phyloP scores from a whole-genome alignment of 768 basidiomycete species.

The Phlebiopsis flavidoalba region DNA sequence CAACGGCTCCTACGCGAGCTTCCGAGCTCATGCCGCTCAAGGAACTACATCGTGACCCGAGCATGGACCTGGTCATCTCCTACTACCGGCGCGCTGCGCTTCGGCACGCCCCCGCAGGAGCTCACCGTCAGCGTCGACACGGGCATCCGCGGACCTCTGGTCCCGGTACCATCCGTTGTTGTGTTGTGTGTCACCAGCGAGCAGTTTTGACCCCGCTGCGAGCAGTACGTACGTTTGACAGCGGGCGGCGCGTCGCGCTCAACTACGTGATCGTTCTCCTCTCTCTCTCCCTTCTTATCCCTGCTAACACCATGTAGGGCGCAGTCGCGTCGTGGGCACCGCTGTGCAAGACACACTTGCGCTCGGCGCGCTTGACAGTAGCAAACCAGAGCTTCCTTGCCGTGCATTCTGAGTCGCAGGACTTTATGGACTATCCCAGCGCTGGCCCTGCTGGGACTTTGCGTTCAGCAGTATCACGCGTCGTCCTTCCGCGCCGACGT shows the following conservation, averaged over 20 bases:
- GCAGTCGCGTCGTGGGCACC: slow-evolving; percentile 46
- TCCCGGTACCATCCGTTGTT: slow-evolving; percentile 36
- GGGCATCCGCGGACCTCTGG: slow-evolving; percentile 67
- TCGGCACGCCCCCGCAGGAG: slow-evolving; percentile 52
- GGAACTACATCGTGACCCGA: slow-evolving; percentile 34
- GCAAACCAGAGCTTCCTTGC: slow-evolving; percentile 52
- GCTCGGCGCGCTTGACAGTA: slow-evolving; percentile 20
- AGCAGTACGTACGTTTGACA: slow-evolving; percentile 40
- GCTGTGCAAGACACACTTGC: slow-evolving; percentile 44
- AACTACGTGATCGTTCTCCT: slow-evolving; percentile 37
- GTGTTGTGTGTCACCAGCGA: slow-evolving; percentile 32
- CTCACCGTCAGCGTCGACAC: slow-evolving; percentile 63
- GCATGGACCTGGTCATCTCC: slow-evolving; percentile 38
- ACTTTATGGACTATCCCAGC: slow-evolving; percentile 47
- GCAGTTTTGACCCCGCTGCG: slow-evolving; percentile 31
- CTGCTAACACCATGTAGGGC: slow-evolving; percentile 31
- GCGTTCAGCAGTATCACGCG: slow-evolving; percentile 54
- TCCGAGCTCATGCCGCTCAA: slow-evolving; percentile 24
- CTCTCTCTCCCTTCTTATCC: background rate
- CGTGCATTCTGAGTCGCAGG: slow-evolving; percentile 39
- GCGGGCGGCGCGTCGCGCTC: slow-evolving; percentile 30
- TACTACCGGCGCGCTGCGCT: slow-evolving; percentile 43
- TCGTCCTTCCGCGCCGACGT: slow-evolving; percentile 41
- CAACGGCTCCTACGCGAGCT: slow-evolving; percentile 11
- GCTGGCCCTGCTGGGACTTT: slow-evolving; percentile 57